Percentiles rank a stretch among this genome's conserved stretches.
phyloP scores from a whole-genome alignment of 257 asterid genomes.

The Vinca minor region DNA sequence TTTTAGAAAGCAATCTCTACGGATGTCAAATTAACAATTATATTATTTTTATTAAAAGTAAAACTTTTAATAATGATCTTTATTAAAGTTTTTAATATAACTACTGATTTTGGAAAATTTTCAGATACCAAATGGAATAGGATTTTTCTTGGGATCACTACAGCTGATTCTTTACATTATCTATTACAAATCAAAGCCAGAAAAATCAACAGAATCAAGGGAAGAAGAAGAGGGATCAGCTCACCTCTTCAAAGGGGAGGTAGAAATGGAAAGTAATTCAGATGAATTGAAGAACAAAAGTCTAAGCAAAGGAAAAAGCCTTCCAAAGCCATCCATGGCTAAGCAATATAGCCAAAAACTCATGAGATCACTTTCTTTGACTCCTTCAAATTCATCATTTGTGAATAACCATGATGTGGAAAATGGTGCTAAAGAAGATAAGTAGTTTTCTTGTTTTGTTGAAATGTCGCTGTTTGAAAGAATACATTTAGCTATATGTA shows the following conservation, averaged over 20 bases:
- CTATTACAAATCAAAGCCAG: slow-evolving; percentile 23
- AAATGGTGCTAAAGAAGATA: slow-evolving; percentile 7
- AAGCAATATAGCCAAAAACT: slow-evolving; percentile 32
- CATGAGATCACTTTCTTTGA: slow-evolving; percentile 29
- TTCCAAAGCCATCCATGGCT: slow-evolving; percentile 30
- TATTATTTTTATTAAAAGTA: too few relatives aligned
- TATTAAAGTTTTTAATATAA: too few relatives aligned
- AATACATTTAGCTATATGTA: too few relatives aligned
- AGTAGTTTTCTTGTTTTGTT: too few relatives aligned
- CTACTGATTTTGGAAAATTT: too few relatives aligned
- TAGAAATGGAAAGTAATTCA: slow-evolving; percentile 28
- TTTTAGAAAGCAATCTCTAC: too few relatives aligned
- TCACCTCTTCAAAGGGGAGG: slow-evolving; percentile 17
- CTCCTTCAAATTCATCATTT: slow-evolving; percentile 25
- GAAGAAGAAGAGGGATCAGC: slow-evolving; percentile 32
- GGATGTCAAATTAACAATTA: too few relatives aligned
- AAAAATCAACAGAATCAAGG: slow-evolving; percentile 9
- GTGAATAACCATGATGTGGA: slow-evolving; percentile 9
- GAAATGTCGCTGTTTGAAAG: too few relatives aligned
- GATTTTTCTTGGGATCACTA: slow-evolving; percentile 44
- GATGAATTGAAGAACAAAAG: slow-evolving; percentile 13
- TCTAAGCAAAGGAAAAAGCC: slow-evolving; percentile 31
- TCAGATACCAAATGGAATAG: slow-evolving; percentile 63
- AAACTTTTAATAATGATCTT: too few relatives aligned
- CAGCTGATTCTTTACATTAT: slow-evolving; percentile 37